phyloP scores from a whole-genome alignment of 225 moss, liverwort and hornwort species.

The Anthoceros angustus region DNA sequence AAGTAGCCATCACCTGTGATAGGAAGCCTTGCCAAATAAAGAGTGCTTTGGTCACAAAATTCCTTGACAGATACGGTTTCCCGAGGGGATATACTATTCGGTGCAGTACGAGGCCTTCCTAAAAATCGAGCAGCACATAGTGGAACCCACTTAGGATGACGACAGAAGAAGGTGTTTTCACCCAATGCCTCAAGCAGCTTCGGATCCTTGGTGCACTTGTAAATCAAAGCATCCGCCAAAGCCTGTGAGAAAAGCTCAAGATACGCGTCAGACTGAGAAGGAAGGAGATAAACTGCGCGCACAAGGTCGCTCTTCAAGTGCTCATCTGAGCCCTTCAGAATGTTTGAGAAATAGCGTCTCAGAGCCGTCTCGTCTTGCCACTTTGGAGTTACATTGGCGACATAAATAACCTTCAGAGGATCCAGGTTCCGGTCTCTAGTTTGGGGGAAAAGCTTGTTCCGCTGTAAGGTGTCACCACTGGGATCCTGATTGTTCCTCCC shows the following conservation, averaged over 20 bases:
- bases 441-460: background rate
- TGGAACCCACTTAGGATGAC: constrained; percentile 10
- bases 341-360: constrained; percentile 4
- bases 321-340: constrained; percentile 2
- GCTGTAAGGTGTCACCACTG: background rate
- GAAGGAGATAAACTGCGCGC: constrained; percentile 5
- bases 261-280: constrained; percentile 8
- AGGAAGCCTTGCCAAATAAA: constrained; percentile 7
- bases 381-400: constrained; percentile 5
- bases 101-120: background rate
- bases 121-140: constrained; percentile 5
- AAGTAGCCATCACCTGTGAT: constrained; percentile 7
- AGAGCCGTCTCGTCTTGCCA: constrained; percentile 5
- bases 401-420: constrained; percentile 8
- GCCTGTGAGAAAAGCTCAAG: constrained; percentile 8
- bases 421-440: constrained; percentile 7
- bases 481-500: background rate
- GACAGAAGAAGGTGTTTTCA: constrained; percentile 2
- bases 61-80: background rate
- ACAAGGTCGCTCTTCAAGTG: background rate
- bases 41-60: background rate
- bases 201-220: constrained; percentile 12
- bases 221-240: constrained; percentile 11
- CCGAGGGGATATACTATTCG: background rate
- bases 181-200: constrained; percentile 6